Evolutionary conservation across 192 early-diverging fungal species (phyloP).

Genomic region (Coemansia sp.): DNA sequence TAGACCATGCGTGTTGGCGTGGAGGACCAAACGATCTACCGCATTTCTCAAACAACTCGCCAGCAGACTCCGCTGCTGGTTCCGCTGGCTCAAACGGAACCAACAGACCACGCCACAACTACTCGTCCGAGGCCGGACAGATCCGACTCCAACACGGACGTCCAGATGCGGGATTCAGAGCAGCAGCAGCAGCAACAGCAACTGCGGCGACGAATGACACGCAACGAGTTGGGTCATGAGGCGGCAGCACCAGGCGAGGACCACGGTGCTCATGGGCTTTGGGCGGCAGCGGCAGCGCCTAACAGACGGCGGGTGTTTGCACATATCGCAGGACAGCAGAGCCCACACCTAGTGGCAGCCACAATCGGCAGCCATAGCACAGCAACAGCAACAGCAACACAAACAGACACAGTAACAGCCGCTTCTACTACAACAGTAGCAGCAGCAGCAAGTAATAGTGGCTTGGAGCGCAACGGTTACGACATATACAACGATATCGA

Average conservation of each 20-base stretch:
- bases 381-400: not conserved
- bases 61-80: slow-evolving; percentile 1
- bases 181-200: slow-evolving; percentile 13
- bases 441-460: slow-evolving; percentile 4
- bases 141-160: not conserved
- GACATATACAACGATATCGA: slow-evolving; percentile 4
- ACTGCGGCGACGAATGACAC: slow-evolving; percentile 1
- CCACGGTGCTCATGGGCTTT: not conserved
- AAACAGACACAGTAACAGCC: not conserved
- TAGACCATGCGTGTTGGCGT: slow-evolving; percentile 19
- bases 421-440: not conserved
- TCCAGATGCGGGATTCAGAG: not conserved
- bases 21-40: slow-evolving; percentile 4
- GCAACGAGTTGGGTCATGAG: not conserved
- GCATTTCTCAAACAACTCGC: not conserved
- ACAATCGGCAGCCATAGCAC: not conserved
- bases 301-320: slow-evolving; percentile 45
- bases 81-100: not conserved
- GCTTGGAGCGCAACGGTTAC: slow-evolving; percentile 8
- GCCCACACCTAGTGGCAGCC: slow-evolving; percentile 1
- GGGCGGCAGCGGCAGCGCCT: not conserved
- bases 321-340: slow-evolving; percentile 27
- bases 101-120: not conserved
- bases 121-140: not conserved
- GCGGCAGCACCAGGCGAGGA: not conserved